Evolutionary conservation across 768 basidiomycete genomes (phyloP), one percentile per base, ranked within the genome.

Genomic region (Inosperma sp.): DNA sequence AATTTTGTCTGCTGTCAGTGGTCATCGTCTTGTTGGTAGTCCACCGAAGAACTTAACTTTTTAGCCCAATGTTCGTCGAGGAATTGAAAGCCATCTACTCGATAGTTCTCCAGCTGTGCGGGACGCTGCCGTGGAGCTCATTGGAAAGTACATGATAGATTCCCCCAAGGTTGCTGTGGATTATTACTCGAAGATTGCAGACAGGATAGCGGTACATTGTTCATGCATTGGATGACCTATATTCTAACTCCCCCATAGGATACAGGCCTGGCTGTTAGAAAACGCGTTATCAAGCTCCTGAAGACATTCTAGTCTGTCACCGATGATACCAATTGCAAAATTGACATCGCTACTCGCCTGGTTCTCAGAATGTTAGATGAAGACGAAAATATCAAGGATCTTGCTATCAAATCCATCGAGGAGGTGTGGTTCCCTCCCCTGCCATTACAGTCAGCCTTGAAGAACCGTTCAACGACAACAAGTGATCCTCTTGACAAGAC

Each of bases 71-170:
- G 92, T 98, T 30, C 84, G 91, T 27, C 77, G 80, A 40, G 83
- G 89, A 2, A 91, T 99, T 56, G 93, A 97, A 66, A 83, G 82
- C 29, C 91, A 96, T 62, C 77, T 99, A 12, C 73, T 88, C 2
- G 96, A 99, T 59, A 86, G 79, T 56, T 98, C 96, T 1, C 86
- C 96, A 1, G 88, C 89, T 14, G 96, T 99, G 6, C 88, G 96
- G 9, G 96, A 99, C 64, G 93, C 93, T 4, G 93, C 95, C 5
- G 90, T 99, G 12, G 96, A 98, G 62, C 72, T 99, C 51, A 90
- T 98, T 51, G 96, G 96, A n/a, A 95, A 93, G 70, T 95, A 98
- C 61, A 85, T 98, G 74, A 81, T 93, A 29, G 86, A 92, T 54
- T 84, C 86, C 0, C 90, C 92, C 0, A 83, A 84, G 49, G 83